phyloP scores from a whole-genome alignment of 352 stramenopile species.

The Pythium pectinolyticum region DNA sequence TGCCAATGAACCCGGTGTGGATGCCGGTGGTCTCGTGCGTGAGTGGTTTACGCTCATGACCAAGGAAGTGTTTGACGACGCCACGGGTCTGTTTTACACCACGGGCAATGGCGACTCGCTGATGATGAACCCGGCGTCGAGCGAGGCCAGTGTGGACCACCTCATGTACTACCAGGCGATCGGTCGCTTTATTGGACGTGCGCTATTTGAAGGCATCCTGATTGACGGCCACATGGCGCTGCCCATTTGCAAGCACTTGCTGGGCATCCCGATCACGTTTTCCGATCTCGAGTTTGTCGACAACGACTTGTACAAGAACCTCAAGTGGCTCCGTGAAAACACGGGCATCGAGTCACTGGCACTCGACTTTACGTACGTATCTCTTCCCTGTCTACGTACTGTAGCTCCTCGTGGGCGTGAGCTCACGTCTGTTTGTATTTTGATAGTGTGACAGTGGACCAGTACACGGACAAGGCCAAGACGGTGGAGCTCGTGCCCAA shows the following conservation, averaged over 20 bases:
- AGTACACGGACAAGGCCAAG: constrained; percentile 72
- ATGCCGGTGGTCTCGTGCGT: constrained; percentile 88
- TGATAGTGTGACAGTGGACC: constrained; percentile 66
- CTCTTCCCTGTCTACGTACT: not conserved
- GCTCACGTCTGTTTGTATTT: not conserved
- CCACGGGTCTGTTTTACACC: constrained; percentile 78
- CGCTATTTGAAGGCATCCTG: constrained; percentile 86
- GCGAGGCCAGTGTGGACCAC: constrained; percentile 82
- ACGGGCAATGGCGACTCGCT: constrained; percentile 74
- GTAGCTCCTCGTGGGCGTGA: not conserved
- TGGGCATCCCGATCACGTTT: constrained; percentile 89
- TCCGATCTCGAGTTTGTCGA: constrained; percentile 91
- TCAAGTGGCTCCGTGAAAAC: constrained; percentile 85
- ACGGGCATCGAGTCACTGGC: constrained; percentile 74
- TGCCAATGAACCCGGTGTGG: constrained; percentile 88
- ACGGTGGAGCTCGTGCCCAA: constrained; percentile 95
- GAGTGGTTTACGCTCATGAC: constrained; percentile 93
- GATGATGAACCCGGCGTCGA: constrained; percentile 84
- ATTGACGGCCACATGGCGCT: constrained; percentile 83
- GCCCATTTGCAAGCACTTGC: constrained; percentile 88
- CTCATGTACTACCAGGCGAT: constrained; percentile 91
- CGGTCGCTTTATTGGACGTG: constrained; percentile 84
- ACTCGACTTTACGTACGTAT: constrained; percentile 78
- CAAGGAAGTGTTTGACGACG: constrained; percentile 87
- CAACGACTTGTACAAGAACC: constrained; percentile 83